phyloP scores from a whole-genome alignment of 1,284 basidiomycete genomes.

The Afroboletus lepidellus region DNA sequence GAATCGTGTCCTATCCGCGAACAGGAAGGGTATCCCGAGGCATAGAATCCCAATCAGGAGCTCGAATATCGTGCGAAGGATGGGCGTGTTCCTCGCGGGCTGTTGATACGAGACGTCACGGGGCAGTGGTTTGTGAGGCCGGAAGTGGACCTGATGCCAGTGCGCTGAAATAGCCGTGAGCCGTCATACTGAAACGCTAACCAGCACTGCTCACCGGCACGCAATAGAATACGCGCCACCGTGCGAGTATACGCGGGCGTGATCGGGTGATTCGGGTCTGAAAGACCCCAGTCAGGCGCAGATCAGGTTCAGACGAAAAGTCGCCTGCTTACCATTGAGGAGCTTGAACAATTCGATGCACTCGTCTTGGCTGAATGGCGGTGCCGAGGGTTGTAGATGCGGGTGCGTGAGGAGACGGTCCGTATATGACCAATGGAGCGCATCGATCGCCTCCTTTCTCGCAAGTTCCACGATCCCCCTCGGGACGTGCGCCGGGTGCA shows the following conservation, averaged over 20 bases:
- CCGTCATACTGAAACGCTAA: background rate
- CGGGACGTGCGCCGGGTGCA: conserved; percentile 65
- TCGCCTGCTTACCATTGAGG: conserved; percentile 46
- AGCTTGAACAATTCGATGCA: conserved; percentile 67
- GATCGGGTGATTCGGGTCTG: conserved; percentile 38
- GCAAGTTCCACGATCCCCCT: conserved; percentile 46
- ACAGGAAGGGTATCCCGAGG: conserved; percentile 72
- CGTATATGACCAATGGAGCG: conserved; percentile 73
- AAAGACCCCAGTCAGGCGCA: conserved; percentile 5
- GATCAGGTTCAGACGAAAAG: conserved; percentile 9
- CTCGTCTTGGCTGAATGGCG: conserved; percentile 71
- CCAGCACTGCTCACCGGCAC: conserved; percentile 51
- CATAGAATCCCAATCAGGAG: conserved; percentile 59
- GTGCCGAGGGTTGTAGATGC: conserved; percentile 40
- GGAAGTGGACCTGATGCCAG: conserved; percentile 71
- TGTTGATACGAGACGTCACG: conserved; percentile 41
- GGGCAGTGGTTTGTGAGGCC: conserved; percentile 60
- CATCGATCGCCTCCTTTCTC: conserved; percentile 64
- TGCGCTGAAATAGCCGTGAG: conserved; percentile 44
- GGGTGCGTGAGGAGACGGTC: conserved; percentile 66
- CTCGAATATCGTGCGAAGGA: conserved; percentile 52
- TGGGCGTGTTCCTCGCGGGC: conserved; percentile 37
- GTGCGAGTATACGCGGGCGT: conserved; percentile 62
- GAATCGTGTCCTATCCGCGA: conserved; percentile 50
- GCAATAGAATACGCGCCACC: conserved; percentile 63